Evolutionary conservation across 805 yeast species (phyloP).

Genomic region (Metschnikowia santaceciliae): DNA sequence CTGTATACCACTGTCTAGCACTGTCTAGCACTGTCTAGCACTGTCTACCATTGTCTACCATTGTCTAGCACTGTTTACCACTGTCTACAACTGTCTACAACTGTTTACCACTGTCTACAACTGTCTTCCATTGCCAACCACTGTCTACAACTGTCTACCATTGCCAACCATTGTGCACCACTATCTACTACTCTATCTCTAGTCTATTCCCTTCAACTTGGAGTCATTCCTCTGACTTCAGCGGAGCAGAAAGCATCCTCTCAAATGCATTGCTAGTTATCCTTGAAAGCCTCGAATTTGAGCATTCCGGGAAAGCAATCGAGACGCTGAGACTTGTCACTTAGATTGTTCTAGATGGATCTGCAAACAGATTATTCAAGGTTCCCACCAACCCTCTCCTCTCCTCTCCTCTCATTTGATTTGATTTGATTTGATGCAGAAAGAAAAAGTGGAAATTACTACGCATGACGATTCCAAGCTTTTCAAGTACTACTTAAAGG

Average conservation of each 20-base stretch:
- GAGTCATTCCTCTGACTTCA: constrained; percentile 57
- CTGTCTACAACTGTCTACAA: no score
- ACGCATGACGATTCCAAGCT: constrained; percentile 57
- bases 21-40: no score
- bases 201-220: constrained; percentile 49
- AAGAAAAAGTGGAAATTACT: constrained; percentile 22
- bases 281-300: constrained; percentile 44
- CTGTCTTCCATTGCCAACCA: no score
- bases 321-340: constrained; percentile 49
- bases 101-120: no score
- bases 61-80: no score
- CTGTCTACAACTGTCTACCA: no score
- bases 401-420: no score
- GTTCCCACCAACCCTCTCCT: constrained; percentile 54
- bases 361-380: constrained; percentile 58
- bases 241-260: constrained; percentile 49
- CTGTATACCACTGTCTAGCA: no score
- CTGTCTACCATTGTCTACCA: no score
- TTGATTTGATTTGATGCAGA: constrained; percentile 32
- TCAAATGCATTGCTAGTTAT: constrained; percentile 62
- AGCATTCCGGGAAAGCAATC: constrained; percentile 13
- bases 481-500: constrained; percentile 58
- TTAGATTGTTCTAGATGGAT: constrained; percentile 45
- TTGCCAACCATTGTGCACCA: no score
- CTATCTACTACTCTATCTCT: no score